Conservation (phyloP, 2,329 filamentous ascomycete species). For the Claviceps sp. region DNA sequence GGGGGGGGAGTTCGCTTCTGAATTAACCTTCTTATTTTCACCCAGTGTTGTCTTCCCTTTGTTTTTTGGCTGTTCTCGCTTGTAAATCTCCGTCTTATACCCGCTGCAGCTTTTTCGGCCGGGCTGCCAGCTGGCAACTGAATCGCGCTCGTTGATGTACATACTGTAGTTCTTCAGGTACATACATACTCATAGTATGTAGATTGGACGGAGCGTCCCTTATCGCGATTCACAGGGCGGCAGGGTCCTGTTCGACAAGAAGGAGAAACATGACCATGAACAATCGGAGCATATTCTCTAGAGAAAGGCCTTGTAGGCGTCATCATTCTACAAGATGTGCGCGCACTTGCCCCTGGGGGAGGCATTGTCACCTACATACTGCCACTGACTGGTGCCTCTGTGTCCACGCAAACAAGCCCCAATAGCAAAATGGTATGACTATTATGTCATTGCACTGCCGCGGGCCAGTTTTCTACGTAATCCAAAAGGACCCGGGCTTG, state of each 20-base stretch:
- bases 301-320: no score
- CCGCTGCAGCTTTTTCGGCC: not conserved
- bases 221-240: no score
- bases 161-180: not conserved
- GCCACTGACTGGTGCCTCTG: not conserved
- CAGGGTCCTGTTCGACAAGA: no score
- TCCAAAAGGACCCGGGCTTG: not conserved
- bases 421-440: not conserved
- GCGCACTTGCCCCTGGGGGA: no score
- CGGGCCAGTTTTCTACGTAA: not conserved
- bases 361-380: not conserved
- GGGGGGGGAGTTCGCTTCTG: no score
- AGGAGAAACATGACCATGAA: no score
- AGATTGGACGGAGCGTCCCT: no score
- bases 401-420: not conserved
- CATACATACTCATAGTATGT: no score
- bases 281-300: no score
- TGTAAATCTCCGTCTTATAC: not conserved
- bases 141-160: not conserved
- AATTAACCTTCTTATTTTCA: no score
- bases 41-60: not conserved
- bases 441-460: not conserved
- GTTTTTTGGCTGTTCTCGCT: not conserved
- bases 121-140: not conserved
- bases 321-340: no score